phyloP scores from a whole-genome alignment of 345 rosid genomes.

The Durio zibethinus region DNA sequence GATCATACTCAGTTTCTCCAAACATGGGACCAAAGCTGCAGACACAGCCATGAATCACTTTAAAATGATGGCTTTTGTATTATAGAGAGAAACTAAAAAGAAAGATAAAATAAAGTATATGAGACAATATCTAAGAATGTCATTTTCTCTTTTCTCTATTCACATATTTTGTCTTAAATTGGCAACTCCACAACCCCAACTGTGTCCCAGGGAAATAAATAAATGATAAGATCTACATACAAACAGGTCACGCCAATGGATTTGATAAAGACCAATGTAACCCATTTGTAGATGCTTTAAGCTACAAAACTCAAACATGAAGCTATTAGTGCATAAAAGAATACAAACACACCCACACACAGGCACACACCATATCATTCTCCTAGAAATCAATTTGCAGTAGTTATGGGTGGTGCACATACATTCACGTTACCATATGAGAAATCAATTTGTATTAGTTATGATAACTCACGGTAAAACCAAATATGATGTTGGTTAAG shows the following conservation, averaged over 20 bases:
- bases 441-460: not conserved
- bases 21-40: slow-evolving; percentile 58
- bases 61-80: not conserved
- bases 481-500: not conserved
- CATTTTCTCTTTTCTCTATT: not conserved
- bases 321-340: slow-evolving; percentile 7
- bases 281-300: slow-evolving; percentile 42
- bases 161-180: not conserved
- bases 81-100: not conserved
- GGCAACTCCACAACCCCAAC: not conserved
- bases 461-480: not conserved
- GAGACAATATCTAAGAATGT: not conserved
- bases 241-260: slow-evolving; percentile 79
- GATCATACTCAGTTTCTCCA: slow-evolving; percentile 56
- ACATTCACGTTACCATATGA: not conserved
- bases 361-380: not conserved
- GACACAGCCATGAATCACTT: slow-evolving; percentile 13
- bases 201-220: not conserved
- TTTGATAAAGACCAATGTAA: slow-evolving; percentile 61
- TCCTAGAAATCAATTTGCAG: not conserved
- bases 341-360: not conserved
- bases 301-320: slow-evolving; percentile 30
- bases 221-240: slow-evolving; percentile 36
- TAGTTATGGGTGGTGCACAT: not conserved
- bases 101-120: not conserved